Evolutionary conservation across 768 basidiomycete genomes (phyloP).

Genomic region (Podaxis pistillaris): DNA sequence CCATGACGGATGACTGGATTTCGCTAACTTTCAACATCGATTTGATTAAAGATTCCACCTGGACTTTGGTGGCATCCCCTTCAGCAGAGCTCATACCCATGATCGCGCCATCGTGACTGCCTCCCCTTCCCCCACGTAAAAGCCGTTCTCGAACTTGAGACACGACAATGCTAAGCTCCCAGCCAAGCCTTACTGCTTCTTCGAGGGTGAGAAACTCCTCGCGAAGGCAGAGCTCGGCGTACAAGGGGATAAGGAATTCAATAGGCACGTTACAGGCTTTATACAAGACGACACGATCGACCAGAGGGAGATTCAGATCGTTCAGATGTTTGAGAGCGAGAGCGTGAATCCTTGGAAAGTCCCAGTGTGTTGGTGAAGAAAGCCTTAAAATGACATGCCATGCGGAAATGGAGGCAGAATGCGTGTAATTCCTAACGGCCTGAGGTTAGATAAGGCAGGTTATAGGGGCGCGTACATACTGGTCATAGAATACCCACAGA

Average conservation of each 20-base stretch:
- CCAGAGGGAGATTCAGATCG: conserved; percentile 35
- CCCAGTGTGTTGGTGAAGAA: conserved; percentile 36
- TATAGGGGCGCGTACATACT: conserved; percentile 34
- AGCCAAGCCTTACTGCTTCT: conserved; percentile 55
- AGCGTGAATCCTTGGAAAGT: conserved; percentile 47
- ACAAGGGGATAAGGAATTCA: conserved; percentile 48
- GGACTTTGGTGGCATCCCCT: neutral
- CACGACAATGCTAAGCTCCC: conserved; percentile 43
- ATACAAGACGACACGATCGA: conserved; percentile 57
- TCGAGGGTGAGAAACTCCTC: conserved; percentile 46
- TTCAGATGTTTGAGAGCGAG: conserved; percentile 57
- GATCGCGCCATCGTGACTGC: neutral
- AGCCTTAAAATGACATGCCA: conserved; percentile 2
- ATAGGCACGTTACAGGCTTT: conserved; percentile 48
- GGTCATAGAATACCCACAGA: conserved; percentile 63
- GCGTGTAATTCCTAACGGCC: neutral
- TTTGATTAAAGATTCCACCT: neutral
- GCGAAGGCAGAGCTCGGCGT: conserved; percentile 51
- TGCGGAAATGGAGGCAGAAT: conserved; percentile 22
- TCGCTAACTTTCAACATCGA: neutral
- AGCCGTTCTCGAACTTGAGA: conserved; percentile 6
- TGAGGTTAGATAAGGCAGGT: conserved; percentile 17
- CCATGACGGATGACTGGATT: neutral
- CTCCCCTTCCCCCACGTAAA: neutral
- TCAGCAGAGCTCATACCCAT: neutral